A percentile compares a stretch with the other conserved stretches of the same genome.
These are phyloP conservation scores for Colletotrichum sp. DNA, from an alignment of 2,329 filamentous ascomycete genomes.

Conservation along the genomic window DNA sequence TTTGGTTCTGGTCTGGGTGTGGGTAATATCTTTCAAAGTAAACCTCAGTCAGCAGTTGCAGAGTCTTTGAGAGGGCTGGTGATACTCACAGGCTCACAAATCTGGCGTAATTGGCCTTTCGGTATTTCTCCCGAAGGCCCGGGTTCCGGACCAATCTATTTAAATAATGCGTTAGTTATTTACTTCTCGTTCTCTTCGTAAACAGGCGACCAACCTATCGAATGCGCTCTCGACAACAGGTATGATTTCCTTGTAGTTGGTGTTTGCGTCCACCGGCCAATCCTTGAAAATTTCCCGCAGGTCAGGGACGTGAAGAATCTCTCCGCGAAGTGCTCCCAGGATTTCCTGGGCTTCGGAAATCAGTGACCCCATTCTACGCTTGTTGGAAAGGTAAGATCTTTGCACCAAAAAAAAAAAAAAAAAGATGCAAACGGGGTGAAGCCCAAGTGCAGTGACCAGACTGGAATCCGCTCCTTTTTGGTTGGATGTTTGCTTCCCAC, in stretches of 20 bases:
- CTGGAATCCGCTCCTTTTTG: not conserved
- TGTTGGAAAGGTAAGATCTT: not conserved
- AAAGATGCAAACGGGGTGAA: not conserved
- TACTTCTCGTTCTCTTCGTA: not conserved
- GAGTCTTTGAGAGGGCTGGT: not conserved
- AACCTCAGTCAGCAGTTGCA: not conserved
- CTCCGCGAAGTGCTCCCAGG: constrained; percentile 28
- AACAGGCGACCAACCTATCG: not conserved
- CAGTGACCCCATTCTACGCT: not conserved
- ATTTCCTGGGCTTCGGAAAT: constrained; percentile 6
- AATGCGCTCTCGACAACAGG: constrained; percentile 23
- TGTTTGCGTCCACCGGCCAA: constrained; percentile 30
- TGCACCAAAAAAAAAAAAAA: not conserved
- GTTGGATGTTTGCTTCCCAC: not conserved
- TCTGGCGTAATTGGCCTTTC: not conserved
- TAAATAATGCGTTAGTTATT: not conserved
- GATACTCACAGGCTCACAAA: constrained; percentile 11
- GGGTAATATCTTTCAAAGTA: constrained; percentile 25
- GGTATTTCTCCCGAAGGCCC: constrained; percentile 1
- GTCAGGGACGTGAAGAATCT: constrained; percentile 31
- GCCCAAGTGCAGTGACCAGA: not conserved
- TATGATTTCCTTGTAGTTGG: constrained; percentile 23
- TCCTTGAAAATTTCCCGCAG: constrained; percentile 26
- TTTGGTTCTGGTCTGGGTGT: constrained; percentile 14
- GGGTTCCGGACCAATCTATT: not conserved